Evolutionary conservation across 2,329 filamentous ascomycete species (phyloP).

Genomic region (Penicillium sp.): DNA sequence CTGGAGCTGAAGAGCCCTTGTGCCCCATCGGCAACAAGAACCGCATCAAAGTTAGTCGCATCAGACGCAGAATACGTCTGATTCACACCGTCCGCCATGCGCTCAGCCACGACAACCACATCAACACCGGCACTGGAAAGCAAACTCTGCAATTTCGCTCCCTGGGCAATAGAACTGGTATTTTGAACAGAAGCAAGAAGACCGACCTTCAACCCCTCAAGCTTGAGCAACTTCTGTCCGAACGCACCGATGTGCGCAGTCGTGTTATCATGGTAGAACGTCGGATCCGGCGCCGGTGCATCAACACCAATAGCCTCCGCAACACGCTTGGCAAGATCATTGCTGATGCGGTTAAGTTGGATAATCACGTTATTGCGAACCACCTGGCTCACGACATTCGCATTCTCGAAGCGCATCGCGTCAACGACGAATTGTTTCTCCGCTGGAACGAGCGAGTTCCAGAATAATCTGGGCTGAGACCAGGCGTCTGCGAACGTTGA

Average conservation of each 20-base stretch:
- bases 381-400: conserved; percentile 55
- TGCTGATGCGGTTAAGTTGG: conserved; percentile 67
- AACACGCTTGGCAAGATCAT: conserved; percentile 66
- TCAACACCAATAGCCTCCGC: conserved; percentile 60
- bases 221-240: conserved; percentile 55
- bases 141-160: conserved; percentile 50
- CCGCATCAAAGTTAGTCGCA: conserved; percentile 44
- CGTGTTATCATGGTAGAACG: conserved; percentile 67
- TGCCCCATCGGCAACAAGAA: conserved; percentile 59
- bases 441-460: conserved; percentile 64
- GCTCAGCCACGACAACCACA: conserved; percentile 61
- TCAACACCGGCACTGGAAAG: conserved; percentile 48
- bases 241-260: conserved; percentile 63
- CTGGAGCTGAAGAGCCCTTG: conserved; percentile 49
- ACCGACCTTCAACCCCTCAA: conserved; percentile 64
- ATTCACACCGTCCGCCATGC: conserved; percentile 54
- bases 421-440: conserved; percentile 73
- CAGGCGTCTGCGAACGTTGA: conserved; percentile 68
- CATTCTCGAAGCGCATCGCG: conserved; percentile 69
- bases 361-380: conserved; percentile 65
- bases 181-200: conserved; percentile 54
- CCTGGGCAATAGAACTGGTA: conserved; percentile 49
- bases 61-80: conserved; percentile 65
- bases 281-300: conserved; percentile 59
- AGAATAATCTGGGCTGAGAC: conserved; percentile 71